A percentile compares a stretch with the other conserved stretches of the same genome.
Evolutionary conservation across 169 alveolate species (phyloP).

Genomic region (Perkinsus chesapeaki): DNA sequence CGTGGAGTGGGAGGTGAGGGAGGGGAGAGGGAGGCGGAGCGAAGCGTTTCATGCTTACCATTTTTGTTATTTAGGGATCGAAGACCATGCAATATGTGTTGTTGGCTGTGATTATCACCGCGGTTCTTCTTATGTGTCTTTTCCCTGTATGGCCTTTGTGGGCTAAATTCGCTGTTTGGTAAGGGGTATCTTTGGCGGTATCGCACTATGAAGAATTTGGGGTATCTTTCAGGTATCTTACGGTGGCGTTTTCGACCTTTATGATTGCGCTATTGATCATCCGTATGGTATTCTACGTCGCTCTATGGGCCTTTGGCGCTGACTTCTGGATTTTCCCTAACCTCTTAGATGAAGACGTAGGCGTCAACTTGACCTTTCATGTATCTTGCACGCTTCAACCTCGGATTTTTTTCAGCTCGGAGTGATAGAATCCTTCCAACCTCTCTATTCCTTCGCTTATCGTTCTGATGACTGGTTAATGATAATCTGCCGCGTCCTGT

Average conservation of each 20-base stretch:
- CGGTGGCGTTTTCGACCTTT: constrained; percentile 29
- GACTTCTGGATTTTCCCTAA: constrained; percentile 37
- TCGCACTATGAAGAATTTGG: not conserved
- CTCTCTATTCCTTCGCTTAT: constrained; percentile 21
- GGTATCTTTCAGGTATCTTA: not conserved
- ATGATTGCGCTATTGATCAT: constrained; percentile 23
- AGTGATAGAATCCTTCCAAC: constrained; percentile 37
- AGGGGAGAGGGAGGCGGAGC: not conserved
- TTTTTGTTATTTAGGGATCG: not conserved
- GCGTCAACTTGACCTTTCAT: not conserved
- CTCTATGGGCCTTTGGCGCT: constrained; percentile 35
- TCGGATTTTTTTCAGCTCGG: constrained; percentile 11
- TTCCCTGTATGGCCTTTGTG: constrained; percentile 41
- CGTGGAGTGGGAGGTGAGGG: not conserved
- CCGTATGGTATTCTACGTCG: constrained; percentile 20
- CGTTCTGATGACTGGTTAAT: constrained; percentile 36
- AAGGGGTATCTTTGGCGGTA: not conserved
- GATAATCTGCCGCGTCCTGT: constrained; percentile 23
- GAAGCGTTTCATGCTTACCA: not conserved
- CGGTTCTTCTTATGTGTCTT: not conserved
- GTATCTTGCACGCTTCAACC: not conserved
- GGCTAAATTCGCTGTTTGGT: constrained; percentile 33
- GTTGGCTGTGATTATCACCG: not conserved
- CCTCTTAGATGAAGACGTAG: constrained; percentile 29
- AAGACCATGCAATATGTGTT: not conserved